Base-by-base conservation (phyloP, 305 asterid genomes). In the Fraxinus xanthoxyloides region DNA sequence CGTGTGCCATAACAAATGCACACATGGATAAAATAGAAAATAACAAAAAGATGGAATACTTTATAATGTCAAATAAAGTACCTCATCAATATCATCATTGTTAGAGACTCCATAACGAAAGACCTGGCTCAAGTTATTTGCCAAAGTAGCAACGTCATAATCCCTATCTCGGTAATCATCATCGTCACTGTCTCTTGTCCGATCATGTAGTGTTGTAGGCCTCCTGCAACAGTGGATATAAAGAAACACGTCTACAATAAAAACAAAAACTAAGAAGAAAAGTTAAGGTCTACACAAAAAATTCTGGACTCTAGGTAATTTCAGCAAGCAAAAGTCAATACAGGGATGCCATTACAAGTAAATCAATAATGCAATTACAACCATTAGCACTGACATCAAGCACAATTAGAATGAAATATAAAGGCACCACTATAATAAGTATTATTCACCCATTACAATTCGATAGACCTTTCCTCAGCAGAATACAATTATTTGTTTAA, bases 111-210 rank as follows among this genome's bases (percentile, higher is more conserved):
- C 97, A 85, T 91, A 90, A 76, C 86, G 92, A 48, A 92, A 91
- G 74, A 93, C 94, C 88, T 89, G 94, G 83, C 91, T 92, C 81
- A 92, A 85, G 84, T 91, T 92, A 83, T 91, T 92, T 69, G 92
- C 97, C 82, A 89, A 85, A 80, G 92, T 92, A 26, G 94, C 93
- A 78, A 92, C 97, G 75, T 93, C 97, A 82, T 88, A 90, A 82
- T 91, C 95, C 78, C 87, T 86, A 79, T 93, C 93, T 84, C 89
- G 91, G 87, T 90, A 92, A 75, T 92, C 95, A 84, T 93, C 97
- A 78, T 91, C 94, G 67, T 90, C 94, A 48, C 93, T 91, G 75
- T 92, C 94, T 88, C 95, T 91, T n/a, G 80, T 77, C 75, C 90
- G 91, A 80, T 91, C 93, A 69, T 89, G 93, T 77, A 88, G 89